phyloP scores from a whole-genome alignment of 208 protist species.

The Leishmania turanica region DNA sequence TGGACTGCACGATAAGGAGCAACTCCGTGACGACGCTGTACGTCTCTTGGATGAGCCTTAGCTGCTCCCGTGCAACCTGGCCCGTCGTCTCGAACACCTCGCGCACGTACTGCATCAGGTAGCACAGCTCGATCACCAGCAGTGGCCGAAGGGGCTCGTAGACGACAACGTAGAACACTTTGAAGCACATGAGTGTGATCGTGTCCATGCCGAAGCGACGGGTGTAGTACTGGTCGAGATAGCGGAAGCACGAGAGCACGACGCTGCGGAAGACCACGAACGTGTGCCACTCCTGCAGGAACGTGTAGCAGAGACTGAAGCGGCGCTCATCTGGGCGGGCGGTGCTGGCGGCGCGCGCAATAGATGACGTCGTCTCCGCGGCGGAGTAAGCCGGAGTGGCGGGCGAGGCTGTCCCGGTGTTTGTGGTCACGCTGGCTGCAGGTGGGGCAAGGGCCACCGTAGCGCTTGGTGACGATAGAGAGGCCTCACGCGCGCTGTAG shows the following conservation, averaged over 20 bases:
- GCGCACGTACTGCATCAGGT: constrained; percentile 31
- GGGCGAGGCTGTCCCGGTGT: not conserved
- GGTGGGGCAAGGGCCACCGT: not conserved
- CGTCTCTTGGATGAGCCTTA: constrained; percentile 32
- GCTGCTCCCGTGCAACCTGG: constrained; percentile 28
- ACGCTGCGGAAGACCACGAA: constrained; percentile 64
- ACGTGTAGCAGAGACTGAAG: constrained; percentile 44
- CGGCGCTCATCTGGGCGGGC: constrained; percentile 1
- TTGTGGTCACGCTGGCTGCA: not conserved
- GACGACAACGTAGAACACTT: constrained; percentile 82
- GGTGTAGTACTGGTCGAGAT: constrained; percentile 86
- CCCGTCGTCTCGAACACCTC: constrained; percentile 26
- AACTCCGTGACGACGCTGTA: constrained; percentile 45
- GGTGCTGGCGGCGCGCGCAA: not conserved
- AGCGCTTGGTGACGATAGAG: not conserved
- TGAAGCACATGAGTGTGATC: constrained; percentile 71
- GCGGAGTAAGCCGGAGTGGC: not conserved
- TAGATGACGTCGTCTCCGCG: not conserved
- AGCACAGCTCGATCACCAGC: constrained; percentile 42
- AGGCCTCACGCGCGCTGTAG: not conserved
- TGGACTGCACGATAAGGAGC: constrained; percentile 37
- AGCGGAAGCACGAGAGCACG: constrained; percentile 82
- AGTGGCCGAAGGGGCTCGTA: constrained; percentile 57
- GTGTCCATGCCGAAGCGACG: constrained; percentile 63
- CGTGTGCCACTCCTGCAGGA: constrained; percentile 58